Evolutionary conservation across 1,139 yeast species (phyloP).

Genomic region (Nakaseomyces sp.): DNA sequence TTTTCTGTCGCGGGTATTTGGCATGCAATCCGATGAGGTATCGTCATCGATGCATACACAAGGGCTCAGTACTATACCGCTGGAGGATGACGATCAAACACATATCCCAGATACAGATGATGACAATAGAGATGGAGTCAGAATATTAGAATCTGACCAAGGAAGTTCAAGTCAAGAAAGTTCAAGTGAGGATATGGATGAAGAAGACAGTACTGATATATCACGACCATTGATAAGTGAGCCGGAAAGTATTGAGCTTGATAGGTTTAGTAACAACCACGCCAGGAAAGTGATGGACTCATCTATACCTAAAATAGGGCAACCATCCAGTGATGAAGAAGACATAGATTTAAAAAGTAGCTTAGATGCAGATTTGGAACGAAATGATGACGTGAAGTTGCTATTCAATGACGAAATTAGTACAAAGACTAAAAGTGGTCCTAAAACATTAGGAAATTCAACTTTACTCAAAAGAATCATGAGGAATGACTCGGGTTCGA

Average conservation of each 20-base stretch:
- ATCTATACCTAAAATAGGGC: conserved; percentile 22
- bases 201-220: neutral
- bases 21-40: conserved; percentile 31
- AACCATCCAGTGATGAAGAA: conserved; percentile 23
- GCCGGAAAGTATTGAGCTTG: conserved; percentile 1
- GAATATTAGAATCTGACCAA: conserved; percentile 29
- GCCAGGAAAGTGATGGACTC: neutral
- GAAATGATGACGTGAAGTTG: neutral
- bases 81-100: conserved; percentile 3
- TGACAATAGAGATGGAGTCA: conserved; percentile 14
- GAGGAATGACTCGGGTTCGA: neutral
- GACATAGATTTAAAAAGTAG: conserved; percentile 10
- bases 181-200: conserved; percentile 6
- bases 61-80: conserved; percentile 22
- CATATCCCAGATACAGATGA: conserved; percentile 7
- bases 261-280: conserved; percentile 8
- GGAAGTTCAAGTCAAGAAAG: conserved; percentile 20
- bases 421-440: neutral
- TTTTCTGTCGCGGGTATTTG: conserved; percentile 36
- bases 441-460: conserved; percentile 9
- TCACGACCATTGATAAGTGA: neutral
- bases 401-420: neutral
- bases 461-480: neutral
- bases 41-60: conserved; percentile 22
- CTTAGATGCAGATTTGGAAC: conserved; percentile 12